Conservation (phyloP, 2,329 filamentous ascomycete genomes). For the Aschersonia sp. region DNA sequence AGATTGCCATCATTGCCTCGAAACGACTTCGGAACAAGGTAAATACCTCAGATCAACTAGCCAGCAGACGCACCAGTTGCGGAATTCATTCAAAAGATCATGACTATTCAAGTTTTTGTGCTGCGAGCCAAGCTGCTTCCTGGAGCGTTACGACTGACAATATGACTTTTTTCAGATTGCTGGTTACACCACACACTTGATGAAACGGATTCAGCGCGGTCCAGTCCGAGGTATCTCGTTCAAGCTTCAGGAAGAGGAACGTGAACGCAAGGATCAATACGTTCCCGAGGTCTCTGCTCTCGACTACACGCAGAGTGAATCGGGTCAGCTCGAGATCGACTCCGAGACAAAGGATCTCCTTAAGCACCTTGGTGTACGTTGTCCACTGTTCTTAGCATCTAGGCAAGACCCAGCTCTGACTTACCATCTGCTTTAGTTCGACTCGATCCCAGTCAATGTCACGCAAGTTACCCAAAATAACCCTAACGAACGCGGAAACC, state of each 20-base stretch:
- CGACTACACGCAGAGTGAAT: constrained; percentile 93
- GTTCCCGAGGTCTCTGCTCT: constrained; percentile 97
- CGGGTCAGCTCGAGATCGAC: constrained; percentile 87
- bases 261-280: constrained; percentile 99
- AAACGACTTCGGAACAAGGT: constrained; percentile 99
- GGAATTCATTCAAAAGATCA: neutral
- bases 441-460: constrained; percentile 93
- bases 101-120: too few relatives aligned
- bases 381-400: neutral
- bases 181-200: constrained; percentile 95
- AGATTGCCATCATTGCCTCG: constrained; percentile 97
- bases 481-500: constrained; percentile 61
- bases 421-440: constrained; percentile 50
- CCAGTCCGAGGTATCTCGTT: constrained; percentile 99
- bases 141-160: neutral
- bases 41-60: constrained; percentile 10
- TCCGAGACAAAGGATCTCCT: constrained; percentile 97
- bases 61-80: constrained; percentile 8
- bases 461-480: constrained; percentile 82
- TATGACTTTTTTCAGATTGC: constrained; percentile 51
- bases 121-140: neutral
- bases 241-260: constrained; percentile 99
- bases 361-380: constrained; percentile 95
- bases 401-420: too few relatives aligned
- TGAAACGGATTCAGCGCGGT: constrained; percentile 99